Base-by-base conservation (phyloP, 1,284 basidiomycete genomes). In the Trametes pubescens region DNA sequence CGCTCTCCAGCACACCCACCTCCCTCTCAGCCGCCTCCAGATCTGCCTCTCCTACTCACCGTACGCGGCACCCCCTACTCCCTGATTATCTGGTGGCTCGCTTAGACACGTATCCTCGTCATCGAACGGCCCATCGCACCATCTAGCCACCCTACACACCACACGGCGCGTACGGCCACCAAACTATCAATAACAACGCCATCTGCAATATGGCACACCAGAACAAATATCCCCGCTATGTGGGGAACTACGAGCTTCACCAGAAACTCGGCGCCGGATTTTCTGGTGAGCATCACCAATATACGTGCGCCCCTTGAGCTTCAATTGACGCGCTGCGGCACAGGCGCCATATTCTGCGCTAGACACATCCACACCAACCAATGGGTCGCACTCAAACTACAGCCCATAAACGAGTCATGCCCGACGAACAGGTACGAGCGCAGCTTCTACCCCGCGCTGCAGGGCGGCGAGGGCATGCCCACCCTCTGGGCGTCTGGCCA, bases 341-440 rank as follows among this genome's bases (percentile, higher is more conserved):
- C 64, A 90, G 90, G 91, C 51, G 86, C 87, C 21, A 92, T 92
- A 62, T 92, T 82, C 71, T 80, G 82, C 24, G 90, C 90, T 1
- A 73, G 69, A 16, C 77, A 92, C 68, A 67, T 92, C 0, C 79
- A 86, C 70, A 87, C 78, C 6, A 77, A 79, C 11, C 80, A 87
- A 52, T 73, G 80, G n/a, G 89, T 90, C 49, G 90, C 90, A 0
- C 80, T 92, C 61, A 92, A 92, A 72, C 77, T 92, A 9, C 90
- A 92, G 74, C 79, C 82, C 59, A 76, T 84, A 24, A 79, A 90
- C 69, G 86, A 90, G 59, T 84, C 89, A 72, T 92, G 89, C 69
- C 91, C 89, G 0, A 92, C 90, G 2, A 92, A 92, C 71, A 79
- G 76, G 52, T 91, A 88, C 61, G 90, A 92, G 71, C 84, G 88